Percentiles rank a stretch among this genome's conserved stretches.
Conservation (phyloP, 1,284 basidiomycete genomes). For the Ustilago sp. region DNA sequence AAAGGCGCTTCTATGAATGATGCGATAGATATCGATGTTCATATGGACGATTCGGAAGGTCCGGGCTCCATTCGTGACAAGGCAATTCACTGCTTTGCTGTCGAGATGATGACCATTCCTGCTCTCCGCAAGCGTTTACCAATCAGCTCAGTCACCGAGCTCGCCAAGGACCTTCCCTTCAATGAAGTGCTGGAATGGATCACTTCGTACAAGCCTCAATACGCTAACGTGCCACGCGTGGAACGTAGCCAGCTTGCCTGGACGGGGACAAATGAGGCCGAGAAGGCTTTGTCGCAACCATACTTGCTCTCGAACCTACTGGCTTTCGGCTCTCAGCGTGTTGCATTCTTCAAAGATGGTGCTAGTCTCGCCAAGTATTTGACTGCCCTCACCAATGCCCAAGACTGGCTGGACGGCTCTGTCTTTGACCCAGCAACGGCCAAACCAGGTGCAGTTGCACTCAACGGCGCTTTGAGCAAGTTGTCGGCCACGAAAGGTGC, state of each 20-base stretch:
- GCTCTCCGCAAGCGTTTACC: conserved; percentile 51
- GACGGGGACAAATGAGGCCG: conserved; percentile 17
- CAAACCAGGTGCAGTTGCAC: not conserved
- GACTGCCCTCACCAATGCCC: conserved; percentile 53
- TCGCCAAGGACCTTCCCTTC: conserved; percentile 58
- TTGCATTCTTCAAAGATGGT: conserved; percentile 52
- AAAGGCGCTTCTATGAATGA: conserved; percentile 12
- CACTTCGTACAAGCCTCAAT: conserved; percentile 12
- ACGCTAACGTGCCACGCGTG: not conserved
- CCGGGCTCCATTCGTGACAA: conserved; percentile 3
- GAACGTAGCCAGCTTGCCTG: not conserved
- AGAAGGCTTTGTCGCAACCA: conserved; percentile 30
- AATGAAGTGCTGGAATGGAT: conserved; percentile 47
- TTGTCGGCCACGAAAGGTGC: not conserved
- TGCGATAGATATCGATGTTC: conserved; percentile 29
- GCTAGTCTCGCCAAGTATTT: conserved; percentile 50
- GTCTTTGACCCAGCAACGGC: conserved; percentile 17
- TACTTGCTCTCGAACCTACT: conserved; percentile 59
- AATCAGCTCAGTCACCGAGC: conserved; percentile 41
- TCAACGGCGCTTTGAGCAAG: not conserved
- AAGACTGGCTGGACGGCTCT: conserved; percentile 48
- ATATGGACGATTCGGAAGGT: not conserved
- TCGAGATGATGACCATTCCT: conserved; percentile 51
- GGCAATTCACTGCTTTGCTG: conserved; percentile 39
- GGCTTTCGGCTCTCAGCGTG: conserved; percentile 49